These are phyloP conservation scores for Clonostachys byssicola DNA, from an alignment of 2,329 filamentous ascomycete species.

Conservation along the genomic window DNA sequence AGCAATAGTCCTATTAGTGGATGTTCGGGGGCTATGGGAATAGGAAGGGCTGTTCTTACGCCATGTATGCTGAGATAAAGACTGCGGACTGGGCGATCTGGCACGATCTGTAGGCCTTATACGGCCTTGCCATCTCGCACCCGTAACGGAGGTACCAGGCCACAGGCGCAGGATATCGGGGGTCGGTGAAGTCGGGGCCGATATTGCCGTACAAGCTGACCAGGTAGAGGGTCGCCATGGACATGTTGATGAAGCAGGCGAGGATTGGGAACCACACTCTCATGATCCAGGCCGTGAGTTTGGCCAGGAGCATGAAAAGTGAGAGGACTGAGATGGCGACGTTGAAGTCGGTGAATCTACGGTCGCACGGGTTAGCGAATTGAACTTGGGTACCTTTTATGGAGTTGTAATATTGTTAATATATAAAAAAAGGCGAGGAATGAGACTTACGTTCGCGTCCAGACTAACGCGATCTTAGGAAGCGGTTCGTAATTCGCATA, in stretches of 20 bases:
- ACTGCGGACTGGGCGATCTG: conserved; percentile 64
- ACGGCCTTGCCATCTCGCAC: conserved; percentile 56
- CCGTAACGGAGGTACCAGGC: conserved; percentile 74
- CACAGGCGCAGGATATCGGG: conserved; percentile 52
- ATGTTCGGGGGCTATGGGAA: neutral
- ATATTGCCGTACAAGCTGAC: conserved; percentile 68
- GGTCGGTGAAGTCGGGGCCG: conserved; percentile 68
- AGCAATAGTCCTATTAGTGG: neutral
- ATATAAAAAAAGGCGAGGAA: neutral
- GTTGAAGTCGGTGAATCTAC: conserved; percentile 70
- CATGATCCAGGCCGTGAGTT: conserved; percentile 66
- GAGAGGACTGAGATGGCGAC: conserved; percentile 72
- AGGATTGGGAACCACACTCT: conserved; percentile 66
- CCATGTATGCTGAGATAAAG: conserved; percentile 60
- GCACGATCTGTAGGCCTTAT: conserved; percentile 54
- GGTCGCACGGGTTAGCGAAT: conserved; percentile 3
- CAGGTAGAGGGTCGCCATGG: conserved; percentile 58
- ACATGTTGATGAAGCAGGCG: conserved; percentile 51
- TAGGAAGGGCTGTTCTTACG: conserved; percentile 45
- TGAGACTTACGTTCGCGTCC: conserved; percentile 64
- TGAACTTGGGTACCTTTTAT: neutral
- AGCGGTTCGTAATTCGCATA: conserved; percentile 66
- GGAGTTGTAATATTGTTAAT: no score
- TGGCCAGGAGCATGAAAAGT: conserved; percentile 71
- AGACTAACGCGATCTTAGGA: conserved; percentile 63